Base-by-base conservation (phyloP, 768 basidiomycete species). In the Holtermannia corniformis region DNA sequence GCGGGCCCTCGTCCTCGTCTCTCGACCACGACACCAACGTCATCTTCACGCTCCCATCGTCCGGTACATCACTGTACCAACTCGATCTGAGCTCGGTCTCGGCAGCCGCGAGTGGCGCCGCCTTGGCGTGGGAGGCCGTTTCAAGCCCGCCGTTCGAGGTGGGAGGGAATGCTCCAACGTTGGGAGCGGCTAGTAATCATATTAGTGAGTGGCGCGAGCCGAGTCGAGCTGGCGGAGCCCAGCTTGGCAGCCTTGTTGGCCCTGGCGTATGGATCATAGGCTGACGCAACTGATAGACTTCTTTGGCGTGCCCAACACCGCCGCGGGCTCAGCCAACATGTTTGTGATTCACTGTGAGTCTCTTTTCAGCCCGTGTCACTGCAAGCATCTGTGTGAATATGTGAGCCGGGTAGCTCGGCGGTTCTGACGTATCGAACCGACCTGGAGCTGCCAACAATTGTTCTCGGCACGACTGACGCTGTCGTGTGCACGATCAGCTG, bases 21-120 rank as follows among this genome's bases (percentile, higher is more conserved):
- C 79, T 96, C 27, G 91, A 96, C 74, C 91, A 93, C 59, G 91
- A 96, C 71, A 96, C 91, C 47, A 91, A 93, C 57, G 81, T 84
- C 55, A 84, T 95, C 74, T 91, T 84, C 85, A 70, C 58, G 77
- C 47, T 65, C 14, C 55, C 62, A 32, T 21, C 24, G 19, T 44
- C 55, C 44, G 55, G 61, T 26, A 44, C 43, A 10, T 56, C 79
- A 49, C 54, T 92, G 1, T 88, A 75, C 62, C 79, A 78, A 42
- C 76, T 93, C 41, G 80, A 90, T 70, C 82, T 93, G 79, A 77
- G 74, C 22, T 60, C 74, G 13, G 75, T 87, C 52, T 84, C 78
- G 44, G 73, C 78, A 3, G 84, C 87, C 2, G 80, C 80, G 45
- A 73, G 76, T 28, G 43, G 60, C 4, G 75, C 75, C 2, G 65